Percentiles rank a stretch among this genome's conserved stretches.
Conservation (phyloP, 2,329 filamentous ascomycete genomes). For the Alternaria arborescens region DNA sequence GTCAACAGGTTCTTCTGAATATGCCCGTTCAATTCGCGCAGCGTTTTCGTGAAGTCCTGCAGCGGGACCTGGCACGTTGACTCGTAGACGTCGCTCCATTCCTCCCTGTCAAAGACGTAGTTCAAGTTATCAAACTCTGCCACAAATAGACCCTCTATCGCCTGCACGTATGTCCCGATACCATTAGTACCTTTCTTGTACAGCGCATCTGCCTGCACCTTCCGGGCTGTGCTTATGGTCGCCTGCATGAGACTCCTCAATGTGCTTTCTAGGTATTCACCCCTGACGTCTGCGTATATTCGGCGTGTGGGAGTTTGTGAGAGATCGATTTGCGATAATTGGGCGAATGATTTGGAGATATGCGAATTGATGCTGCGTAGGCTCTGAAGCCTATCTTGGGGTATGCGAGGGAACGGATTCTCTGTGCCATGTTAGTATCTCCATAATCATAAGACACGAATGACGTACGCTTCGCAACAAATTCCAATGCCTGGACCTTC, state of each 20-base stretch:
- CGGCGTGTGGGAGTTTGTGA: slow-evolving; percentile 75
- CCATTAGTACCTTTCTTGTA: slow-evolving; percentile 91
- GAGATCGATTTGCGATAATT: slow-evolving; percentile 55
- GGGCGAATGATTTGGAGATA: slow-evolving; percentile 68
- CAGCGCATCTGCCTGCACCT: slow-evolving; percentile 76
- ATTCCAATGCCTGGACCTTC: slow-evolving; percentile 84
- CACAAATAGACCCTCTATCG: slow-evolving; percentile 84
- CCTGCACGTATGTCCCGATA: slow-evolving; percentile 86
- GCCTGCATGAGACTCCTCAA: slow-evolving; percentile 88
- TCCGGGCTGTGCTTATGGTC: slow-evolving; percentile 78
- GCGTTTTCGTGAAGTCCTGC: slow-evolving; percentile 81
- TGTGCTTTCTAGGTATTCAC: slow-evolving; percentile 83
- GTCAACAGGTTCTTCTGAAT: slow-evolving; percentile 86
- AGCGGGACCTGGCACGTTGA: slow-evolving; percentile 80
- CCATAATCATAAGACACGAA: neutral
- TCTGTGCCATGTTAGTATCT: slow-evolving; percentile 52
- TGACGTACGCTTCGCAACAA: slow-evolving; percentile 80
- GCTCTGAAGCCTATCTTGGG: slow-evolving; percentile 77
- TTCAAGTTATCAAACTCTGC: slow-evolving; percentile 93
- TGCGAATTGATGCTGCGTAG: slow-evolving; percentile 82
- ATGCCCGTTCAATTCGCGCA: slow-evolving; percentile 88
- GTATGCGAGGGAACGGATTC: slow-evolving; percentile 79
- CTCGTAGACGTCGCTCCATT: slow-evolving; percentile 82
- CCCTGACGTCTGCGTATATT: slow-evolving; percentile 85
- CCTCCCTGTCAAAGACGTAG: slow-evolving; percentile 83